Evolutionary conservation across 1,139 yeast genomes (phyloP).

Genomic region (Yamadazyma membranifaciens): DNA sequence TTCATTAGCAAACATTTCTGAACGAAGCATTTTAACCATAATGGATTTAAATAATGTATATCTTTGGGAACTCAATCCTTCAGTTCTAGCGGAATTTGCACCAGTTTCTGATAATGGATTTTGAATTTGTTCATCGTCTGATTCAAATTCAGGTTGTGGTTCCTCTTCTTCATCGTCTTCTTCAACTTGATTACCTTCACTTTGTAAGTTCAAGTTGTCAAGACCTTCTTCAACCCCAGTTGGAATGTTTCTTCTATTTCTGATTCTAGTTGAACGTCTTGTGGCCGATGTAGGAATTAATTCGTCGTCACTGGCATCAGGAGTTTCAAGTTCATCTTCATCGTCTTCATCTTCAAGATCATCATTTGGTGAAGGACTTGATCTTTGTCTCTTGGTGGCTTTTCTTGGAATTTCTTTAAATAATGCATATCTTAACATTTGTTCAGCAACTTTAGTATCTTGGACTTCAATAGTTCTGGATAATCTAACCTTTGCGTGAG

Average conservation of each 20-base stretch:
- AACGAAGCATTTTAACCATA: slow-evolving; percentile 46
- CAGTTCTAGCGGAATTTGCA: slow-evolving; percentile 18
- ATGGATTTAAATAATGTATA: slow-evolving; percentile 41
- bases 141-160: slow-evolving; percentile 15
- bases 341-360: slow-evolving; percentile 20
- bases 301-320: slow-evolving; percentile 25
- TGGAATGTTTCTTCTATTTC: neutral
- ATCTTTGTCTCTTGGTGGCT: slow-evolving; percentile 31
- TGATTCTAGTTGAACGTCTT: slow-evolving; percentile 1
- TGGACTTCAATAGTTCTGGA: slow-evolving; percentile 69
- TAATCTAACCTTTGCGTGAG: slow-evolving; percentile 92
- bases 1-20: slow-evolving; percentile 47
- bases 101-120: slow-evolving; percentile 27
- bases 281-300: slow-evolving; percentile 12
- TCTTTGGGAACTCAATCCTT: slow-evolving; percentile 49
- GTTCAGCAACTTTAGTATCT: slow-evolving; percentile 89
- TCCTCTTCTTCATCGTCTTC: slow-evolving; percentile 14
- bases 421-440: slow-evolving; percentile 78
- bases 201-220: slow-evolving; percentile 19
- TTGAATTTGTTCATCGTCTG: slow-evolving; percentile 15
- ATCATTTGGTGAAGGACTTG: slow-evolving; percentile 15
- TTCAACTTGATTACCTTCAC: slow-evolving; percentile 16
- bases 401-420: slow-evolving; percentile 68
- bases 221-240: slow-evolving; percentile 24
- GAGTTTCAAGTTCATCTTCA: slow-evolving; percentile 23